phyloP scores from a whole-genome alignment of 2,329 filamentous ascomycete species.

The Fusarium odoratissimum region DNA sequence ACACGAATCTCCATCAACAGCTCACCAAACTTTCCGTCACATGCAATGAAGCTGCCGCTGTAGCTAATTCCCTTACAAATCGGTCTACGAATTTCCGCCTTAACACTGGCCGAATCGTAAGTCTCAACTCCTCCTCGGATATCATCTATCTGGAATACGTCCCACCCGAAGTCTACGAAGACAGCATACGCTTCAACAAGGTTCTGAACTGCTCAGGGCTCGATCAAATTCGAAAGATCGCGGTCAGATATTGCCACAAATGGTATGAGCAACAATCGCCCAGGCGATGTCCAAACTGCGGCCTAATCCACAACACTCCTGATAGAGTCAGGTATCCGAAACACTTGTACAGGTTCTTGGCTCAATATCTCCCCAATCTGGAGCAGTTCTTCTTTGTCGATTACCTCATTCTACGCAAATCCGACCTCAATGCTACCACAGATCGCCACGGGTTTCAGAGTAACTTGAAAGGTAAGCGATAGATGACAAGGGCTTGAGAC shows the following conservation, averaged over 20 bases:
- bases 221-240: constrained; percentile 53
- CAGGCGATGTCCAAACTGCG: constrained; percentile 50
- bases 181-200: constrained; percentile 43
- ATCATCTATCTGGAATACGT: constrained; percentile 53
- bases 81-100: constrained; percentile 43
- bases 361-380: constrained; percentile 55
- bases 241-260: constrained; percentile 56
- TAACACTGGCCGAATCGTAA: constrained; percentile 44
- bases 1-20: constrained; percentile 46
- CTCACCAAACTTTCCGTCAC: constrained; percentile 44
- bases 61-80: constrained; percentile 37
- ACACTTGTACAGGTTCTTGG: constrained; percentile 59
- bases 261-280: constrained; percentile 51
- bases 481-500: background rate
- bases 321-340: constrained; percentile 49
- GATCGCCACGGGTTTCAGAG: background rate
- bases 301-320: constrained; percentile 45
- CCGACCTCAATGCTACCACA: background rate
- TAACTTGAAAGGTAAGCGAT: constrained; percentile 14
- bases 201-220: constrained; percentile 46
- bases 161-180: constrained; percentile 44
- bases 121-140: constrained; percentile 46
- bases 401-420: constrained; percentile 53
- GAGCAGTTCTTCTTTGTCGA: constrained; percentile 60
- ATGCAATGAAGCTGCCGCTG: constrained; percentile 43